phyloP scores from a whole-genome alignment of 257 asterid species.

The Avicennia marina region DNA sequence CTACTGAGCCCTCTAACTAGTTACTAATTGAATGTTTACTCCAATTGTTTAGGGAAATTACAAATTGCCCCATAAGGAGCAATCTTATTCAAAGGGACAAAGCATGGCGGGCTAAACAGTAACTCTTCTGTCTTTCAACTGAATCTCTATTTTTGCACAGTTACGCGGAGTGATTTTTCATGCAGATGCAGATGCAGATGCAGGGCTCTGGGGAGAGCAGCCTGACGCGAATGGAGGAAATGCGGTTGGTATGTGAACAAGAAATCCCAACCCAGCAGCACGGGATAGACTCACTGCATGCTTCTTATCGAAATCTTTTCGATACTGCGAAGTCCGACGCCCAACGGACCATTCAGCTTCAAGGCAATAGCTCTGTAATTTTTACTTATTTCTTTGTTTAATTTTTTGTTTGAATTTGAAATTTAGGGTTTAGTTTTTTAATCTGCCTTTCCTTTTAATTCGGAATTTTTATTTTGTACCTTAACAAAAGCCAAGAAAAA shows the following conservation, averaged over 20 bases:
- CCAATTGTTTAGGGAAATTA: too few relatives aligned
- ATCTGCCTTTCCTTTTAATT: not conserved
- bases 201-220: constrained; percentile 32
- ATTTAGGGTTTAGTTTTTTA: constrained; percentile 18
- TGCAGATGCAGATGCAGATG: constrained; percentile 33
- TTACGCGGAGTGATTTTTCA: too few relatives aligned
- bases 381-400: not conserved
- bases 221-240: constrained; percentile 49
- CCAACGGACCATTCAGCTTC: constrained; percentile 58
- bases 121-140: too few relatives aligned
- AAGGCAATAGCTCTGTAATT: constrained; percentile 47
- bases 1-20: too few relatives aligned
- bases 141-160: too few relatives aligned
- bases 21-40: too few relatives aligned
- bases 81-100: too few relatives aligned
- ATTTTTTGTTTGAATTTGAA: not conserved
- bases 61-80: too few relatives aligned
- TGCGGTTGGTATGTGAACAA: constrained; percentile 53
- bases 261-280: constrained; percentile 64
- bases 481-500: not conserved
- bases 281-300: constrained; percentile 38
- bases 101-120: too few relatives aligned
- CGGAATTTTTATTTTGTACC: too few relatives aligned
- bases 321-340: constrained; percentile 38
- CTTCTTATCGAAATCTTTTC: constrained; percentile 26